phyloP scores from a whole-genome alignment of 1,284 basidiomycete species.

The Boletellus deceptivus region DNA sequence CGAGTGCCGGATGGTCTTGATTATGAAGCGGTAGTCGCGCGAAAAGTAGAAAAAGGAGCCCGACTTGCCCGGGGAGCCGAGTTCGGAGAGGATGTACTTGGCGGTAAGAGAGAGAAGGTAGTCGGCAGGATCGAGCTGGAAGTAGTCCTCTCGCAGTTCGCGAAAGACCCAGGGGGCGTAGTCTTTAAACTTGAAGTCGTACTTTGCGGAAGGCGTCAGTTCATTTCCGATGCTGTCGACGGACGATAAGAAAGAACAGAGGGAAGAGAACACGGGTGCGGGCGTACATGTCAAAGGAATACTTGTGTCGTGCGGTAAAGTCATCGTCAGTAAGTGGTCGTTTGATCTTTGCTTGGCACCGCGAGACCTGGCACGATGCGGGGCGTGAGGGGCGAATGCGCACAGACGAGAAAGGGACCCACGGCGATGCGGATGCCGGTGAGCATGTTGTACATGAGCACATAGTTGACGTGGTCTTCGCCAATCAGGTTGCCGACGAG shows the following conservation, averaged over 20 bases:
- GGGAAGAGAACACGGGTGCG: background rate
- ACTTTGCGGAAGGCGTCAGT: conserved; percentile 92
- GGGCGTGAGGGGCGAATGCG: conserved; percentile 20
- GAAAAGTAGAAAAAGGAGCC: conserved; percentile 99
- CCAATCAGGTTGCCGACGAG: conserved; percentile 95
- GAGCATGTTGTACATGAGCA: conserved; percentile 99
- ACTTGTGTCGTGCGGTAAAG: conserved; percentile 90
- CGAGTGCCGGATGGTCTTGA: conserved; percentile 95
- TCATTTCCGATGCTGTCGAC: conserved; percentile 85
- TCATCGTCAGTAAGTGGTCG: conserved; percentile 84
- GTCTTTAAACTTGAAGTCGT: conserved; percentile 99
- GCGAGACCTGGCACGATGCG: conserved; percentile 66
- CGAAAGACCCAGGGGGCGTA: conserved; percentile 99
- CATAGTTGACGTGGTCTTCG: conserved; percentile 97
- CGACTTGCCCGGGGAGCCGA: conserved; percentile 98
- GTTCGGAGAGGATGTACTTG: conserved; percentile 96
- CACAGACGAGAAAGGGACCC: conserved; percentile 32
- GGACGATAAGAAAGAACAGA: conserved; percentile 8
- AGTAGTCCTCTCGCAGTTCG: conserved; percentile 89
- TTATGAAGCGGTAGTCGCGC: conserved; percentile 98
- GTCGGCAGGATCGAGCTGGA: conserved; percentile 95
- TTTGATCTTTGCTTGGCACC: conserved; percentile 94
- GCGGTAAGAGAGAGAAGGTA: conserved; percentile 95
- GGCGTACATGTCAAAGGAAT: conserved; percentile 92
- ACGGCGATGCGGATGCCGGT: conserved; percentile 96